Evolutionary conservation across 495 filamentous ascomycete genomes (phyloP), one percentile per base, ranked within the genome.

Genomic region (Amorphotheca resinae): DNA sequence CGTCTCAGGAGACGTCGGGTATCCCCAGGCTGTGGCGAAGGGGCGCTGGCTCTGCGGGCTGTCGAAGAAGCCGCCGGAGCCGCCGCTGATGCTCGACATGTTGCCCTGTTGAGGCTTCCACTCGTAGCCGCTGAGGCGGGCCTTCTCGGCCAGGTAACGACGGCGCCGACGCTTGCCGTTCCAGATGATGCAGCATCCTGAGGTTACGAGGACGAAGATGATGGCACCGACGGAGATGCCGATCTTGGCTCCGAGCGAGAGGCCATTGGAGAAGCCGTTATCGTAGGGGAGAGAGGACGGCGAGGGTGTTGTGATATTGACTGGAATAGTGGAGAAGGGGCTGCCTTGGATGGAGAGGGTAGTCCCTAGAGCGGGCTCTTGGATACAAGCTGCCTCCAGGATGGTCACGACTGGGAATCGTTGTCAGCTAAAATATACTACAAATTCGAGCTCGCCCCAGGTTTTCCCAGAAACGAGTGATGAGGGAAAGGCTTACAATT

Each of bases 201-300:
- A 23, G 1, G 66, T 9, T n/a, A 49, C 45, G 11, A 74, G 60
- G 42, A 70, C 31, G 1, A 67, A 42, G n/a, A 62, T 53, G 1
- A 73, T 43, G 1, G 54, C 64, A n/a, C 61, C 69, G 38, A 69
- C 59, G 25, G 63, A 68, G 30, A 76, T 66, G 45, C 72, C 72
- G 7, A 71, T 65, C 31, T 70, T 66, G 1, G 66, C 66, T 9
- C 68, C 70, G 16, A 69, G 58, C 4, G 58, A 61, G 11, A 76
- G 47, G 22, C 68, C 63, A 9, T 65, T 26, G 11, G 43, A 38
- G n/a, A 33, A n/a, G 1, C 41, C 42, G 6, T 39, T 48, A 23
- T 41, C 42, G 18, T 28, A 16, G 1, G 36, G 35, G 17, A 26
- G 33, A 4, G 38, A 22, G 0, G 17, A 35, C 14, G 41, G 9